phyloP scores from a whole-genome alignment of 2,329 filamentous ascomycete genomes.

The Monilinia fructigena region DNA sequence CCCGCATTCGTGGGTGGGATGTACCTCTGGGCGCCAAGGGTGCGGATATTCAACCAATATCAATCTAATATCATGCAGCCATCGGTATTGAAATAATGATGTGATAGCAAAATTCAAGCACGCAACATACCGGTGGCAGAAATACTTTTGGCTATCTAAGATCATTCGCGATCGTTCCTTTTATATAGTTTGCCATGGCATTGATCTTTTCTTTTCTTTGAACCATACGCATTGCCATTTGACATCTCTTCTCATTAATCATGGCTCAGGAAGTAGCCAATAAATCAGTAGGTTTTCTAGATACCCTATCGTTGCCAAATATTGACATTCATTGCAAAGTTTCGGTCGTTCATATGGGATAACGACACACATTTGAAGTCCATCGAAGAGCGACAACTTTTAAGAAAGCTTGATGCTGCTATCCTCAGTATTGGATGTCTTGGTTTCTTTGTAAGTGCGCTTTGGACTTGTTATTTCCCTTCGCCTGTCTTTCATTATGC shows the following conservation, averaged over 20 bases:
- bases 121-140: not conserved
- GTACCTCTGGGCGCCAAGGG: not conserved
- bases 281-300: not conserved
- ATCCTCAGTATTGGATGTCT: slow-evolving; percentile 6
- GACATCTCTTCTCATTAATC: too few relatives aligned
- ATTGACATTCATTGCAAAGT: not conserved
- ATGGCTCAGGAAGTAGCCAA: not conserved
- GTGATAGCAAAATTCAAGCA: slow-evolving; percentile 5
- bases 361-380: slow-evolving; percentile 2
- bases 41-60: not conserved
- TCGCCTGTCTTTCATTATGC: too few relatives aligned
- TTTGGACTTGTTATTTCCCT: not conserved
- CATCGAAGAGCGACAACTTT: not conserved
- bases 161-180: not conserved
- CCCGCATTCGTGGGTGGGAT: not conserved
- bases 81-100: not conserved
- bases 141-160: too few relatives aligned
- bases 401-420: not conserved
- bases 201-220: not conserved
- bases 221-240: not conserved
- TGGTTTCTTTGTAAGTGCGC: not conserved
- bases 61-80: not conserved
- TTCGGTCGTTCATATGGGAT: slow-evolving; percentile 1
- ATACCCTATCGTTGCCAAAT: not conserved
- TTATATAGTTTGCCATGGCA: not conserved